A percentile compares a stretch with the other conserved stretches of the same genome.
Conservation (phyloP, 805 yeast species). For the Limtongia smithiae region DNA sequence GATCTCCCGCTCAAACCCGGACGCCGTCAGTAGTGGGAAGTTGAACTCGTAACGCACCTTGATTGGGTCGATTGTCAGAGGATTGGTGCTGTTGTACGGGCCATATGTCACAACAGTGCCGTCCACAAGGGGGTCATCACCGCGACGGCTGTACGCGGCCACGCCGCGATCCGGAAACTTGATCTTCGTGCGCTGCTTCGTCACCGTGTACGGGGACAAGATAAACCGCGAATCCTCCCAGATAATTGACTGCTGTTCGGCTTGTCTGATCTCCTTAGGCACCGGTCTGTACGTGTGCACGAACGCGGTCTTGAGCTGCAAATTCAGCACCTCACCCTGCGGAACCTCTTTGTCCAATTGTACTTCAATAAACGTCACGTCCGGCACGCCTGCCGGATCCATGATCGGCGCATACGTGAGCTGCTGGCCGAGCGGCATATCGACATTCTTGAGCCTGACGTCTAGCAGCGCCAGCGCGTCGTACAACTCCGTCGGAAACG, state of each 20-base stretch:
- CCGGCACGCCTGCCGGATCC: background rate
- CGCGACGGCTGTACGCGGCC: slow-evolving; percentile 38
- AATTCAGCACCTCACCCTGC: slow-evolving; percentile 52
- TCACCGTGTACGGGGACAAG: slow-evolving; percentile 59
- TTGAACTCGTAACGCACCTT: slow-evolving; percentile 59
- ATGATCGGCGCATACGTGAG: background rate
- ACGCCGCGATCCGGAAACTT: slow-evolving; percentile 34
- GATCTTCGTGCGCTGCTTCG: slow-evolving; percentile 44
- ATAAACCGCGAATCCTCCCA: slow-evolving; percentile 55
- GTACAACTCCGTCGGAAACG: slow-evolving; percentile 50
- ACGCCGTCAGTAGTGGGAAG: slow-evolving; percentile 59
- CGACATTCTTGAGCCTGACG: slow-evolving; percentile 11
- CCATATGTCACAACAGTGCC: slow-evolving; percentile 49
- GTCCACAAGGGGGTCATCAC: slow-evolving; percentile 33
- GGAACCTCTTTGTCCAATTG: slow-evolving; percentile 56
- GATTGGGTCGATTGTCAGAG: slow-evolving; percentile 41
- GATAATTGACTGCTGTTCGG: slow-evolving; percentile 58
- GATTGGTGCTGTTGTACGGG: slow-evolving; percentile 47
- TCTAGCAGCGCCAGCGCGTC: slow-evolving; percentile 13
- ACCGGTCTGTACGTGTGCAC: slow-evolving; percentile 52
- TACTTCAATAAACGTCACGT: slow-evolving; percentile 6
- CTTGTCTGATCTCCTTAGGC: slow-evolving; percentile 61
- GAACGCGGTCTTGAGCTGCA: slow-evolving; percentile 51
- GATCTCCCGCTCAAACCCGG: slow-evolving; percentile 57
- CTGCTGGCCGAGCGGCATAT: slow-evolving; percentile 1